Base-by-base conservation (phyloP, 1,284 basidiomycete genomes). In the Athelia sp. region DNA sequence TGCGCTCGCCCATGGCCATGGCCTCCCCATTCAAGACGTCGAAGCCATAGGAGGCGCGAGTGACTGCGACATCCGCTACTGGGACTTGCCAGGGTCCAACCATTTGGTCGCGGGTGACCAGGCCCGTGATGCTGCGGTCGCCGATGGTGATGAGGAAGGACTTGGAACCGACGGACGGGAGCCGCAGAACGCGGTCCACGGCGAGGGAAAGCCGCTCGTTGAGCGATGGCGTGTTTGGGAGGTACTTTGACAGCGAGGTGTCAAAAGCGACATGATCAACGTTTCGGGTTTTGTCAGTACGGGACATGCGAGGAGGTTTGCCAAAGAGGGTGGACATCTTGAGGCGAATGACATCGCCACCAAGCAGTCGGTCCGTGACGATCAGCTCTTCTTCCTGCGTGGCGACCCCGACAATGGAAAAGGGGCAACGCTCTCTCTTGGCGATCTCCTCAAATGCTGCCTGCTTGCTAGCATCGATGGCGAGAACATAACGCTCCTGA, bases 31-130 rank as follows among this genome's bases (percentile, higher is more conserved):
- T 72, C n/a, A 77, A 63, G 32, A 90, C 78, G 53, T 88, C 81
- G 66, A 98, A 98, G 1, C 94, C 94, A 65, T 96, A 98, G n/a
- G 92, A 86, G 0, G 93, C 81, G 21, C 91, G 86, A 2, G 96
- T 99, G 45, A 98, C 93, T 4, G 96, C 95, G 42, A 98, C 96
- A 58, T 99, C 96, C 15, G 97, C 90, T 4, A 98, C 93, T 31
- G 96, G 96, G 3, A 98, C 91, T 71, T 99, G 96, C 90, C 92
- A 99, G 0, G 95, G 96, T 0, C 96, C 97, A 18, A 98, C 93
- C 96, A 99, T 98, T 70, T 99, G 96, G 66, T 99, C 96, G 46
- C 97, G 83, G 9, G 90, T 85, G 51, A 98, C 93, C 36, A 99
- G 84, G 46, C 96, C 97, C 0, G 95, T 95, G 65, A 99, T 88